A percentile compares a stretch with the other conserved stretches of the same genome.
These are phyloP conservation scores for Trichoderma sp. DNA, from an alignment of 2,329 filamentous ascomycete genomes.

Conservation along the genomic window DNA sequence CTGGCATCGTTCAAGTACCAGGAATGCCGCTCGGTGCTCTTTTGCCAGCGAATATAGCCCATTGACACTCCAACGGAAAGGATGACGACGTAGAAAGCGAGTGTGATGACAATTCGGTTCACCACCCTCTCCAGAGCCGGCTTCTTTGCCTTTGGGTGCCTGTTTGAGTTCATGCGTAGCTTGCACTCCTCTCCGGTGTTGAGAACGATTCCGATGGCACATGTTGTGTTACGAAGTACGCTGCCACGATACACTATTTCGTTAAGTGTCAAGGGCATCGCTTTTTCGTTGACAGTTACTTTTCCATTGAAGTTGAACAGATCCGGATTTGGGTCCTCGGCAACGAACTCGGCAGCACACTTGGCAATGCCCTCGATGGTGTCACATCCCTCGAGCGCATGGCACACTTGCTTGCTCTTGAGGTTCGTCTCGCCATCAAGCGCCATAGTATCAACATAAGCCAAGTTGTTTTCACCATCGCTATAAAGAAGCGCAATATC, in stretches of 20 bases:
- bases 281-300: slow-evolving; percentile 59
- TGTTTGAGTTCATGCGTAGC: slow-evolving; percentile 89
- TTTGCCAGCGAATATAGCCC: slow-evolving; percentile 77
- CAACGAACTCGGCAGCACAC: slow-evolving; percentile 63
- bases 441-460: slow-evolving; percentile 84
- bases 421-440: slow-evolving; percentile 81
- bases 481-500: slow-evolving; percentile 80
- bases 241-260: slow-evolving; percentile 88
- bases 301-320: slow-evolving; percentile 76
- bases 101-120: slow-evolving; percentile 78
- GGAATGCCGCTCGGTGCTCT: slow-evolving; percentile 63
- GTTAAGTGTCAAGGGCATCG: slow-evolving; percentile 71
- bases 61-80: slow-evolving; percentile 81
- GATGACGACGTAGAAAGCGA: slow-evolving; percentile 76
- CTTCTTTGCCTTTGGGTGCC: slow-evolving; percentile 81
- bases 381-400: slow-evolving; percentile 59
- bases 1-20: slow-evolving; percentile 75
- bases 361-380: slow-evolving; percentile 55
- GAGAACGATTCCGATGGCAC: slow-evolving; percentile 74
- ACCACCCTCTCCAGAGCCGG: slow-evolving; percentile 74
- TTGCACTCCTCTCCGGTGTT: slow-evolving; percentile 92
- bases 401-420: slow-evolving; percentile 71
- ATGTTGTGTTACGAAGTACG: slow-evolving; percentile 76
- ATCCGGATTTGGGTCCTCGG: slow-evolving; percentile 77
- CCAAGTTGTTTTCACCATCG: slow-evolving; percentile 73